Evolutionary conservation across 768 basidiomycete species (phyloP), one percentile per base, ranked within the genome.

Genomic region (Boletellus ananiceps): DNA sequence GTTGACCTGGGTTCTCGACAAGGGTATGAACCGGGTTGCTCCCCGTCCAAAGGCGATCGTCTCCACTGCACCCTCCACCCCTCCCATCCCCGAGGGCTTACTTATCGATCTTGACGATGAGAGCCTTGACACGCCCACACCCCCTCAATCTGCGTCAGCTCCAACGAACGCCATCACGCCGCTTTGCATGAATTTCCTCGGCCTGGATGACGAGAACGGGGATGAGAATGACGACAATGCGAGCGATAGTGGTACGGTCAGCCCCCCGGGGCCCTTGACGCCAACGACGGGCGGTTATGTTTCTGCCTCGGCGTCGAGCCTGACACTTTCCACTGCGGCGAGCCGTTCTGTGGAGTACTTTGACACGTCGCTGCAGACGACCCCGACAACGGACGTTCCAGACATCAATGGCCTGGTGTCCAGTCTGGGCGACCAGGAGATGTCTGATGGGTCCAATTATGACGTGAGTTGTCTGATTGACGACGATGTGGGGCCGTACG

Each of bases 361-460:
- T 53, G 55, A 62, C 16, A 55, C 63, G 19, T 56, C 65, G 34
- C 55, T 56, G 57, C 59, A 59, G 45, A 67, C 65, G 27, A 68
- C 71, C 5, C 64, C 61, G 23, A 57, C 50, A 52, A 62, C 58
- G 11, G 61, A 61, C 31, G 65, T 76, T 50, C 82, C 84, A 15
- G 85, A 87, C 58, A 70, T 90, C 44, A 83, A 83, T 59, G 64
- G 83, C 11, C 68, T 87, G 19, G 73, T 82, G 14, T 75, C 83
- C 21, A 73, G 74, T 18, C 61, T 86, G n/a, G 75, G 77, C 18
- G 73, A 75, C 8, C 70, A 72, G 32, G 62, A 57, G 5, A 65
- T 59, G 40, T 65, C 71, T 31, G 73, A 79, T 55, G 80, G 81
- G 15, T 59, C 72, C 14, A 73, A 83, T 58, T 85, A 84, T 65